Evolutionary conservation across 331 rosid genomes (phyloP).

Genomic region (Acacia concinna): DNA sequence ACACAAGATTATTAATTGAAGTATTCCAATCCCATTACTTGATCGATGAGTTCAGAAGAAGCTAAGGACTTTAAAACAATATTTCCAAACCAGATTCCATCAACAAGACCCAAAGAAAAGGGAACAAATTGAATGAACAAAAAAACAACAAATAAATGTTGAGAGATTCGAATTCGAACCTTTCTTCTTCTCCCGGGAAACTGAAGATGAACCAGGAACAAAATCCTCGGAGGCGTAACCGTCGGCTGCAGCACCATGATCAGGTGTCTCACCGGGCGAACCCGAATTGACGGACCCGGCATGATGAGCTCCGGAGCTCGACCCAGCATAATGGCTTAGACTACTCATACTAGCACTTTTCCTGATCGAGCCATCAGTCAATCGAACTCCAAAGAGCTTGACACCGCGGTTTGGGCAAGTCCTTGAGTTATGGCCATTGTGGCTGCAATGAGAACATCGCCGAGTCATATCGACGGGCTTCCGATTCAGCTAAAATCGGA

Average conservation of each 20-base stretch:
- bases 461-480: slow-evolving; percentile 69
- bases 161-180: slow-evolving; percentile 65
- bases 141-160: neutral
- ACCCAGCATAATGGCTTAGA: slow-evolving; percentile 77
- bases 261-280: slow-evolving; percentile 81
- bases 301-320: slow-evolving; percentile 54
- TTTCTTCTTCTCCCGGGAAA: slow-evolving; percentile 69
- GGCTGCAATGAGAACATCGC: slow-evolving; percentile 97
- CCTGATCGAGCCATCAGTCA: slow-evolving; percentile 92
- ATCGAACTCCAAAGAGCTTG: slow-evolving; percentile 89
- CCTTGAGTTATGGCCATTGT: slow-evolving; percentile 97
- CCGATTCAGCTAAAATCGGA: slow-evolving; percentile 27
- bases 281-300: slow-evolving; percentile 59
- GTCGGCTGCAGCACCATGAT: slow-evolving; percentile 66
- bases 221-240: slow-evolving; percentile 98
- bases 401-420: slow-evolving; percentile 99
- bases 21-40: neutral
- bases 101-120: neutral
- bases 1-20: slow-evolving; percentile 1
- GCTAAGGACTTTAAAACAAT: neutral
- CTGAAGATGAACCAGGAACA: slow-evolving; percentile 91
- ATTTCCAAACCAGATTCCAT: neutral
- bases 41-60: neutral
- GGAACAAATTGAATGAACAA: neutral
- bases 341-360: slow-evolving; percentile 99